Evolutionary conservation across 139 green algal species (phyloP), one percentile per base, ranked within the genome.

Genomic region (Picochlorum sp.): DNA sequence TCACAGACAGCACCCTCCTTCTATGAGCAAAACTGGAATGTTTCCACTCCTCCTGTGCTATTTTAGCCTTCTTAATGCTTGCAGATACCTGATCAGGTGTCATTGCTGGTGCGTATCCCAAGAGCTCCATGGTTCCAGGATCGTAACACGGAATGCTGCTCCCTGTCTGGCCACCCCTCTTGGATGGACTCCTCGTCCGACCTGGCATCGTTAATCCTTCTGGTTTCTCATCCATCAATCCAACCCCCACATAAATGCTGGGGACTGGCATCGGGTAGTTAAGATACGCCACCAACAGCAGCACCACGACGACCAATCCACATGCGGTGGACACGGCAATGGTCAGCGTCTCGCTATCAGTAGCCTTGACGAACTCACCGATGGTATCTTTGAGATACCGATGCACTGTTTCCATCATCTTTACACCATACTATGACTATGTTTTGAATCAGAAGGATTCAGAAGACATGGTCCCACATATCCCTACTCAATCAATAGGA

Each of bases 61-160:
- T 28, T 44, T 21, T 58, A 28, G 38, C 62, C 56, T 72, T 78
- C 5, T 32, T n/a, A 13, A 78, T 58, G 20, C 21, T 65, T 18
- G 5, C 24, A 15, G 23, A 50, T 58, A 82, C 77, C 64, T 84
- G n/a, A 0, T 70, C 64, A 4, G 69, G 52, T 8, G 64, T 89
- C 84, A 96, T 92, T 18, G 88, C 90, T 9, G 87, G 87, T 18
- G 89, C 62, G 44, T 85, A 76, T 34, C 92, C 90, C 24, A 97
- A 73, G 24, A 86, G 78, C 54, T 91, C 71, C 81, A 92, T 85
- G 4, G 79, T 96, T 49, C 75, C 84, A 5, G 92, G 92, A 61
- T 98, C 88, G 65, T 92, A 88, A 73, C 88, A 95, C 18, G 83
- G 83, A 9, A 92, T 82, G 16, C 72, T 62, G 16, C 72, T 62